Conservation (phyloP, 805 yeast species). For the Wickerhamomyces alni region DNA sequence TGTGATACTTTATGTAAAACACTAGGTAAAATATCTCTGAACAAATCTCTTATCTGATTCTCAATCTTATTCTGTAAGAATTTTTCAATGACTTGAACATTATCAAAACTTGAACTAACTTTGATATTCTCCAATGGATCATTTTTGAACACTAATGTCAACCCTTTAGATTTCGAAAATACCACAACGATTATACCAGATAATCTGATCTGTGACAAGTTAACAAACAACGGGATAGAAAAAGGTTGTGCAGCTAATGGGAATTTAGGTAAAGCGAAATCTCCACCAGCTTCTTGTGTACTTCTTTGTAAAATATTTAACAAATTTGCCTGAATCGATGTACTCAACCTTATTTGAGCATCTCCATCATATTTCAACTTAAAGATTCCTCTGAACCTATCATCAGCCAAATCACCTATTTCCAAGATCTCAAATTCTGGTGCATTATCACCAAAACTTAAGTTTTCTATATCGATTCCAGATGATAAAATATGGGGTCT, state of each 20-base stretch:
- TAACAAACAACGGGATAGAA: constrained; percentile 73
- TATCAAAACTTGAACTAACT: constrained; percentile 83
- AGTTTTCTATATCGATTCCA: constrained; percentile 58
- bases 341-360: constrained; percentile 66
- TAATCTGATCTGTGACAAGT: constrained; percentile 62
- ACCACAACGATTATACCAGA: constrained; percentile 83
- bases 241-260: constrained; percentile 60
- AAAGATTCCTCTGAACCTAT: constrained; percentile 76
- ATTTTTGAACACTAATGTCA: constrained; percentile 81
- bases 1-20: constrained; percentile 71
- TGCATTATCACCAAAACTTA: constrained; percentile 67
- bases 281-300: constrained; percentile 26
- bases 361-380: constrained; percentile 72
- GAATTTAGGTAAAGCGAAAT: constrained; percentile 63
- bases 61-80: constrained; percentile 81
- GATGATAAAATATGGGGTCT: constrained; percentile 68
- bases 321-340: constrained; percentile 82
- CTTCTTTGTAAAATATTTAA: constrained; percentile 51
- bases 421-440: constrained; percentile 76
- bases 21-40: constrained; percentile 79
- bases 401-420: constrained; percentile 73
- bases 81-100: constrained; percentile 75
- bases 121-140: constrained; percentile 82
- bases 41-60: constrained; percentile 68
- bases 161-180: constrained; percentile 73